Conservation (phyloP, 2,329 filamentous ascomycete species). For the Fonsecaea monophora region DNA sequence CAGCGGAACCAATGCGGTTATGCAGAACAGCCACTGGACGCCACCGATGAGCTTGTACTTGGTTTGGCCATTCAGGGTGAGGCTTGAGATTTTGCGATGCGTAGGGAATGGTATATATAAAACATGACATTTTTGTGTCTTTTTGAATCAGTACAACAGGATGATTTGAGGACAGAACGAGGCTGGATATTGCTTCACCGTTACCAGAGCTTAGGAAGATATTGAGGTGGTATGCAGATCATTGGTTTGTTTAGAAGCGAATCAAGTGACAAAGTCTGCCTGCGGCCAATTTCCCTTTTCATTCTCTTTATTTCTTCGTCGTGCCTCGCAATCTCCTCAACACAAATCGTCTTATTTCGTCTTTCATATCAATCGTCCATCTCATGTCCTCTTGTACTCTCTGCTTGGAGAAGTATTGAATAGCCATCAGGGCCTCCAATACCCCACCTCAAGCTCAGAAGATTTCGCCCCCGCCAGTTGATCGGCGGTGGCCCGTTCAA, state of each 20-base stretch:
- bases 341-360: neutral
- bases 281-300: neutral
- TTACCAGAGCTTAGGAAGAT: neutral
- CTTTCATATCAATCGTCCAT: neutral
- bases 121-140: neutral
- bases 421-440: neutral
- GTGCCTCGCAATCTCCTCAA: neutral
- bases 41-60: constrained; percentile 24
- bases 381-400: neutral
- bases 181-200: neutral
- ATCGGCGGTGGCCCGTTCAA: constrained; percentile 4
- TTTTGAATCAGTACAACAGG: neutral
- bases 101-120: neutral
- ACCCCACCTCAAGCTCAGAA: neutral
- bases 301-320: neutral
- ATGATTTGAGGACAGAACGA: neutral
- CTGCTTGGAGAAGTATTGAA: neutral
- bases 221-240: constrained; percentile 5
- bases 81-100: neutral
- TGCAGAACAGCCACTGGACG: constrained; percentile 26
- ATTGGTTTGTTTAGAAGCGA: constrained; percentile 1
- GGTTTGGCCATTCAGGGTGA: constrained; percentile 13
- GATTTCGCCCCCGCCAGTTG: constrained; percentile 9
- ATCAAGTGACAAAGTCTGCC: neutral
- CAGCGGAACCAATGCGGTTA: constrained; percentile 19